Evolutionary conservation across 1,284 basidiomycete species (phyloP).

Genomic region (Fereydounia khargensis): DNA sequence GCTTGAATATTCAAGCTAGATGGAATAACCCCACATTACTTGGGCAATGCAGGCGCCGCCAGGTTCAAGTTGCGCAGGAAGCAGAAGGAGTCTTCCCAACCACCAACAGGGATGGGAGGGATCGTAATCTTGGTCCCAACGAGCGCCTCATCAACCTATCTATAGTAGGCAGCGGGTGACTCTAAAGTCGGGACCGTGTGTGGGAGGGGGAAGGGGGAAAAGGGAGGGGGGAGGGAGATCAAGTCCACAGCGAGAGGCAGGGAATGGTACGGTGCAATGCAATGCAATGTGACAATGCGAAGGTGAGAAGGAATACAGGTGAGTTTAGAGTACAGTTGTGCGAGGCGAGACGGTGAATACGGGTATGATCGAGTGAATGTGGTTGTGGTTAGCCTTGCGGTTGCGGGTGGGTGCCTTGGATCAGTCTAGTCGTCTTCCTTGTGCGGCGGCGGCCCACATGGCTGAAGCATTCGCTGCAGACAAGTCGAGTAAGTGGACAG

Average conservation of each 20-base stretch:
- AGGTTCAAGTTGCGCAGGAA: conserved; percentile 43
- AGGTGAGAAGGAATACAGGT: conserved; percentile 8
- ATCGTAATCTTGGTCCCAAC: conserved; percentile 37
- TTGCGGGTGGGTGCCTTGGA: no score
- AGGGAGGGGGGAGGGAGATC: not conserved
- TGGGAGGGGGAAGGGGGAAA: not conserved
- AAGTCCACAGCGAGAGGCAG: not conserved
- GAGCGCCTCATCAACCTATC: conserved; percentile 34
- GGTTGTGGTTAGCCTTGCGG: no score
- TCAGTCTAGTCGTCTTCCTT: conserved; percentile 73
- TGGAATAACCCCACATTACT: conserved; percentile 6
- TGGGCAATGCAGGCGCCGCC: conserved; percentile 20
- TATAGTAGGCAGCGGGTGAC: conserved; percentile 40
- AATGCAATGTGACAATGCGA: no score
- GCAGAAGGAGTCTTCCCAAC: conserved; percentile 9
- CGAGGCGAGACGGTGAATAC: conserved; percentile 1
- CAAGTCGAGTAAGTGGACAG: not conserved
- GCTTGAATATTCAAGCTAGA: conserved; percentile 35
- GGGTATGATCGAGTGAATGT: conserved; percentile 8
- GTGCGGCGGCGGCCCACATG: conserved; percentile 90
- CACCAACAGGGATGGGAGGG: not conserved
- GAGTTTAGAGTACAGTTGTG: not conserved
- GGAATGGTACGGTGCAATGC: not conserved
- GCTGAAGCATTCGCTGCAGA: conserved; percentile 91
- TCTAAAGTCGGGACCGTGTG: conserved; percentile 39